Conservation (phyloP, 2,329 filamentous ascomycete species). For the Clonostachys rosea region DNA sequence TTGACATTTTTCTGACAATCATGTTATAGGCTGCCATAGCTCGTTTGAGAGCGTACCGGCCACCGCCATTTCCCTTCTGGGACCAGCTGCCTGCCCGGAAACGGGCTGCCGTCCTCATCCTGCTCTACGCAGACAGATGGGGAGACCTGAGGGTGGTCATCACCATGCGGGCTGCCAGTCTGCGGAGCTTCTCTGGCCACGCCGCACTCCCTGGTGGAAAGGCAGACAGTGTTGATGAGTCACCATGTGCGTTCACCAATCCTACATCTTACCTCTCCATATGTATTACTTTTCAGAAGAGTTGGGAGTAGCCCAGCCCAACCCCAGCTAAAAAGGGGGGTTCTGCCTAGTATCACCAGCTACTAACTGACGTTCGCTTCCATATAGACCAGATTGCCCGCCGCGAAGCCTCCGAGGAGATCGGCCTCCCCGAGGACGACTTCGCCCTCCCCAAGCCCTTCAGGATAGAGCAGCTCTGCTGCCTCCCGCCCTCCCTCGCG, state of each 20-base stretch:
- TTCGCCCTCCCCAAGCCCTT: constrained; percentile 69
- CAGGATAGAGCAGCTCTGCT: constrained; percentile 80
- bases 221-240: constrained; percentile 52
- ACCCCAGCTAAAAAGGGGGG: neutral
- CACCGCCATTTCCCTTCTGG: constrained; percentile 59
- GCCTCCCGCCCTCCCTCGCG: constrained; percentile 72
- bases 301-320: neutral
- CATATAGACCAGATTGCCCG: constrained; percentile 72
- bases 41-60: constrained; percentile 54
- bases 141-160: constrained; percentile 74
- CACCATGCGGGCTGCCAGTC: constrained; percentile 60
- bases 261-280: neutral
- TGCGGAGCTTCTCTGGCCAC: constrained; percentile 74
- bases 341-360: neutral
- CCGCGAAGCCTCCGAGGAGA: constrained; percentile 88
- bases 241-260: constrained; percentile 44
- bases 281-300: neutral
- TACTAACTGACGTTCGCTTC: neutral
- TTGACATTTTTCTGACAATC: neutral
- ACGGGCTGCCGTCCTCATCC: constrained; percentile 80
- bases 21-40: constrained; percentile 48
- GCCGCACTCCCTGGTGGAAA: constrained; percentile 82
- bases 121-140: constrained; percentile 79
- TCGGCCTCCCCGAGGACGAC: constrained; percentile 76
- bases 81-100: constrained; percentile 56